Conservation (phyloP, 2,329 filamentous ascomycete genomes). For the Trichoderma sp. region DNA sequence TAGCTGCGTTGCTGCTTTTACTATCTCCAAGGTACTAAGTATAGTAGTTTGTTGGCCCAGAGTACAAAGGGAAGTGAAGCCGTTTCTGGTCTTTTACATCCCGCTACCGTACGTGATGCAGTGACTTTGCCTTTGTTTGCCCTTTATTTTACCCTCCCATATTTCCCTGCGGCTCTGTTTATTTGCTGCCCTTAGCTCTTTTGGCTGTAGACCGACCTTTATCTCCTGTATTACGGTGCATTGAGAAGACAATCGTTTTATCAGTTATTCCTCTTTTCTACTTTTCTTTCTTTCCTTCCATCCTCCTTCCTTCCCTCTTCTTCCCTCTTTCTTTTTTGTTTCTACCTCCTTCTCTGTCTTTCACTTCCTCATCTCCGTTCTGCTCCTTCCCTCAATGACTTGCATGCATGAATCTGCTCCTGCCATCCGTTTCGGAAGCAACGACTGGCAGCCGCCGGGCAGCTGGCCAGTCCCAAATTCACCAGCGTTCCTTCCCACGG, state of each 20-base stretch:
- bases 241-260: neutral
- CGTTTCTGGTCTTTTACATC: neutral
- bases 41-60: neutral
- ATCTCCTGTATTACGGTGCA: neutral
- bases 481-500: neutral
- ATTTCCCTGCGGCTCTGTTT: neutral
- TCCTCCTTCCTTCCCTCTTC: no score
- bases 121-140: constrained; percentile 7
- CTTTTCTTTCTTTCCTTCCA: no score
- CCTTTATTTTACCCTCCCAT: neutral
- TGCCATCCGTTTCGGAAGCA: neutral
- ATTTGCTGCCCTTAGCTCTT: neutral
- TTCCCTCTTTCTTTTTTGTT: neutral
- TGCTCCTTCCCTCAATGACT: neutral
- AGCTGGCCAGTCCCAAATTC: neutral
- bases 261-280: neutral
- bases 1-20: neutral
- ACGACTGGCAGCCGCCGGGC: constrained; percentile 19
- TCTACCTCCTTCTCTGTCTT: neutral
- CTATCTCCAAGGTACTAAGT: neutral
- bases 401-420: constrained; percentile 8
- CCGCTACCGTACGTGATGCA: neutral
- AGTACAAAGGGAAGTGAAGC: neutral
- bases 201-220: neutral
- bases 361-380: neutral